Evolutionary conservation across 257 asterid species (phyloP), one percentile per base, ranked within the genome.

Genomic region (Hygrophila difformis): DNA sequence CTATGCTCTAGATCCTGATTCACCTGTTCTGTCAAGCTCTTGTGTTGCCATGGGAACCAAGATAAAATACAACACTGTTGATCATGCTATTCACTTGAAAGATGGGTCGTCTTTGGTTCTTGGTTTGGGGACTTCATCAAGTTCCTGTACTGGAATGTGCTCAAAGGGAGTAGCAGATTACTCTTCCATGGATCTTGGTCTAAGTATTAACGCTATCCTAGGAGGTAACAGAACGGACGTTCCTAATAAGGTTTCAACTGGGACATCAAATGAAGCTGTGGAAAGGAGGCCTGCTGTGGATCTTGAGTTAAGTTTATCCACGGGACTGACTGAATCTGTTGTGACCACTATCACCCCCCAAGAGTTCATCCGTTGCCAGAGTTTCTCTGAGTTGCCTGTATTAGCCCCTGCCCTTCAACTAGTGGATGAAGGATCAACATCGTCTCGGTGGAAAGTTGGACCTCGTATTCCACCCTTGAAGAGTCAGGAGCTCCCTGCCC

Each of bases 361-460:
- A 58, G 66, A 59, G 3, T 49, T 66, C 39, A 37, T 61, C 29
- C 53, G 55, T 28, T 44, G 37, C 57, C 48, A 28, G 50, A 61
- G 44, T 35, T 64, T 33, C 24, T 23, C 62, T 0, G 67, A 62
- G 38, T 29, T 60, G 22, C 66, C 66, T 16, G 57, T 41, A 26
- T 57, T 56, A 9, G 31, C 55, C 23, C 26, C 62, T 12, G 28
- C 50, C 13, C 14, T 22, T 47, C 76, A 62, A 42, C 47, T 57
- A 50, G 74, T 55, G 47, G 93, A 81, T 53, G 78, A 77, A 56
- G 93, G 84, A 21, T 75, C 87, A 55, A 71, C 76, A 65, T 78
- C 88, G 4, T 68, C 82, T 46, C 78, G 73, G 31, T 67, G 79
- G 81, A 77, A 62, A 64, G 18, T 28, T 12, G 75, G 75, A 11